These are phyloP conservation scores for Alternaria burnsii DNA, from an alignment of 2,329 filamentous ascomycete genomes.

Conservation along the genomic window DNA sequence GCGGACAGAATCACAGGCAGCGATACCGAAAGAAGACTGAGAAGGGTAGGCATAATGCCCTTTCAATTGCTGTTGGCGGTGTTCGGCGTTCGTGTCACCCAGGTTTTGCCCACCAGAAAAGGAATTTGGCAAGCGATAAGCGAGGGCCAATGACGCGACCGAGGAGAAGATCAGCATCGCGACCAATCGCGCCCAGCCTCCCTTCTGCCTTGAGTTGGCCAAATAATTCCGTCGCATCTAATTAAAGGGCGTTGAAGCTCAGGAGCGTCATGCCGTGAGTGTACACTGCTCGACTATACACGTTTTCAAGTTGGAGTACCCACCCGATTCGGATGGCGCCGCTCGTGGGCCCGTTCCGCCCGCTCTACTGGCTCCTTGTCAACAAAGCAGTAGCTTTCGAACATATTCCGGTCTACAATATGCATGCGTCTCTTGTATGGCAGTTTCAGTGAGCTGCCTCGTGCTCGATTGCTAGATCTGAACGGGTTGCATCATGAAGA, in stretches of 20 bases:
- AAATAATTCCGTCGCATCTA: background rate
- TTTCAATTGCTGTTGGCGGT: constrained; percentile 2
- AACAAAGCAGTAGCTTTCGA: background rate
- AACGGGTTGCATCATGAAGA: background rate
- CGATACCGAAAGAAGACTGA: constrained; percentile 32
- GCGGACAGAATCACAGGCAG: constrained; percentile 37
- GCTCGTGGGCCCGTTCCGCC: background rate
- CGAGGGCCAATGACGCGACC: constrained; percentile 11
- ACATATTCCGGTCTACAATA: background rate
- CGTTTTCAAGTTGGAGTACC: background rate
- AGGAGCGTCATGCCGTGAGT: background rate
- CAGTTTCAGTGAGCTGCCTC: background rate
- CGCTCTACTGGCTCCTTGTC: background rate
- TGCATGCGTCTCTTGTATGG: background rate
- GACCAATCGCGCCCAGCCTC: background rate
- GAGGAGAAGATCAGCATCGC: background rate
- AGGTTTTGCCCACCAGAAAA: background rate
- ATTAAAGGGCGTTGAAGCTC: background rate
- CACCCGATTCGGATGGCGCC: background rate
- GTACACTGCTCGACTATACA: background rate
- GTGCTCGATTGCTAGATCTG: background rate
- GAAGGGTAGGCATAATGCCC: constrained; percentile 33
- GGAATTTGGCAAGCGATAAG: constrained; percentile 8
- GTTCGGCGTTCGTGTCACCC: background rate
- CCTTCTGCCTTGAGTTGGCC: background rate